Percentiles rank a stretch among this genome's conserved stretches.
These are phyloP conservation scores for Sisymbrium irio DNA, from an alignment of 345 rosid species.

Conservation along the genomic window DNA sequence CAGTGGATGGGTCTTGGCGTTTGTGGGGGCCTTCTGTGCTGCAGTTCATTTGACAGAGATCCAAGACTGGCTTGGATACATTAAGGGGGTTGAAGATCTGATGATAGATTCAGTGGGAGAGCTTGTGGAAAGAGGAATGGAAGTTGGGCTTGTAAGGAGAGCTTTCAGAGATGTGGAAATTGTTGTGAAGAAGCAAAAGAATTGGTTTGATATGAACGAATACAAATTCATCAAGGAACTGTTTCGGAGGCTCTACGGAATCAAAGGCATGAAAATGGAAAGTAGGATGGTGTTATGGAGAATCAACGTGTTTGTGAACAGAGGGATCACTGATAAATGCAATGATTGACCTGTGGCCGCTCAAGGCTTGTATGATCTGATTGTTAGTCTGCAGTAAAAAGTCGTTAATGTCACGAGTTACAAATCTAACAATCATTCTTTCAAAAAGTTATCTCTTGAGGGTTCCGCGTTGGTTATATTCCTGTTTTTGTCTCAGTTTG, in stretches of 20 bases:
- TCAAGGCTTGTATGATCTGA: neutral
- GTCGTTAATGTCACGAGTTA: neutral
- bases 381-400: neutral
- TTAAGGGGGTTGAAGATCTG: neutral
- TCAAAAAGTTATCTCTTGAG: neutral
- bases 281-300: neutral
- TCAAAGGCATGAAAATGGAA: constrained; percentile 17
- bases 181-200: neutral
- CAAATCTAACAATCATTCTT: neutral
- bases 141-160: constrained; percentile 17
- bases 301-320: neutral
- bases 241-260: neutral
- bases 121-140: constrained; percentile 4
- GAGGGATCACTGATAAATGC: neutral
- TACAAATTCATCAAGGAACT: neutral
- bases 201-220: neutral
- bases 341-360: neutral
- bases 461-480: no score
- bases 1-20: constrained; percentile 2
- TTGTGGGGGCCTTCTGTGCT: constrained; percentile 16
- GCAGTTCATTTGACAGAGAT: neutral
- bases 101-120: constrained; percentile 11
- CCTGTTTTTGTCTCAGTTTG: no score
- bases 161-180: constrained; percentile 11
- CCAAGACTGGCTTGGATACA: neutral